Evolutionary conservation across 208 protist genomes (phyloP), one percentile per base, ranked within the genome.

Genomic region (Porcisia hertigi): DNA sequence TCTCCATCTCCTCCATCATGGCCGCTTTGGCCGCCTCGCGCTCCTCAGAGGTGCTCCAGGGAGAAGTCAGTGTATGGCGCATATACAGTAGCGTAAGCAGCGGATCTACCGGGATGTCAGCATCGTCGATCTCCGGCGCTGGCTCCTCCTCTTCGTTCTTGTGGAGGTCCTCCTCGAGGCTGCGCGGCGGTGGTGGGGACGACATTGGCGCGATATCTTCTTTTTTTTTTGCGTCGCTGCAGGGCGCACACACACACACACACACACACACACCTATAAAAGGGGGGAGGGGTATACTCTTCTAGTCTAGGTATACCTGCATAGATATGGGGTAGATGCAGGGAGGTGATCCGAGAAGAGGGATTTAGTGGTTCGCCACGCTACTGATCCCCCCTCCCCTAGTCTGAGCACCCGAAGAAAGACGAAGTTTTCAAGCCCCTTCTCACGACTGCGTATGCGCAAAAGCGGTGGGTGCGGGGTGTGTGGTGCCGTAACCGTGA

Each of bases 1-100:
- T 79, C 67, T 87, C 67, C 65, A 94, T 89, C 76, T 94, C 90
- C 62, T 79, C 80, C 62, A 94, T 76, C 73, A 97, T 94, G 43
- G 81, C 83, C 47, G 80, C 77, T 80, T 92, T 87, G 57, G 89
- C 92, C 53, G 83, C 85, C 72, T 94, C 90, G 23, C 91, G 90
- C 70, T 92, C 88, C 63, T 91, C 87, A 1, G 82, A 84, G 64
- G 88, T 87, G 77, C 84, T 91, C 83, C 90, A 90, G 80, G 87
- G 87, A 14, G 92, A 96, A 30, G 89, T 92, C 79, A 92, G 83
- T 16, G 86, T 93, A 79, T 96, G 92, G 16, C 92, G 92, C 41
- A 84, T 57, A 81, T 98, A 91, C 9, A 96, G 86, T 25, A 98
- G 87, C 58, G 83, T 76, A 43, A 98, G 82, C 52, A 98, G 90